Evolutionary conservation across 345 rosid genomes (phyloP).

Genomic region (Reutealis trisperma): DNA sequence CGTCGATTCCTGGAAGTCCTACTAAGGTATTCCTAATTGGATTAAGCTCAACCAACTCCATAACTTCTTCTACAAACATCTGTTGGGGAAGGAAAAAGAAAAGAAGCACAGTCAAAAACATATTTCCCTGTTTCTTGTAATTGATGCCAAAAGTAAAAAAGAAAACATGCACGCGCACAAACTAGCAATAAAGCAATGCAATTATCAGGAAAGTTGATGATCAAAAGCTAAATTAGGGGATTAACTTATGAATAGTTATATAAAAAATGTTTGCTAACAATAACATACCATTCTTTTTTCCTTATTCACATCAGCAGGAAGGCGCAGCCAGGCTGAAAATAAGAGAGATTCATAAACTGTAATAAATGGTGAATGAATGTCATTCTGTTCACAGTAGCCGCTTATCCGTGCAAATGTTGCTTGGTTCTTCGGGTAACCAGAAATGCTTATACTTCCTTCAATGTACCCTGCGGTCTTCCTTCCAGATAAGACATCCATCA

Average conservation of each 20-base stretch:
- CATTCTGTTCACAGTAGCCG: conserved; percentile 85
- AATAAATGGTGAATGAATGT: conserved; percentile 18
- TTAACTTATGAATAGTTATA: not conserved
- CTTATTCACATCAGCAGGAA: conserved; percentile 42
- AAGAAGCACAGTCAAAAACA: not conserved
- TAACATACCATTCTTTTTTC: conserved; percentile 43
- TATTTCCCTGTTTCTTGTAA: no score
- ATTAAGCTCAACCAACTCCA: no score
- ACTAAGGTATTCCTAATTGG: no score
- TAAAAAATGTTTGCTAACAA: not conserved
- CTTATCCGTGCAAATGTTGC: conserved; percentile 74
- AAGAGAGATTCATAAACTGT: conserved; percentile 72
- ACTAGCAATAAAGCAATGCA: not conserved
- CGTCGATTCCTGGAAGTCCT: no score
- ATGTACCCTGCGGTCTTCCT: conserved; percentile 73
- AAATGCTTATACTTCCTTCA: conserved; percentile 66
- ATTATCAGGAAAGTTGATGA: not conserved
- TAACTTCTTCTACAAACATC: conserved; percentile 33
- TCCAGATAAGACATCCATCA: conserved; percentile 76
- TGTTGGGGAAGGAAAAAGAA: conserved; percentile 2
- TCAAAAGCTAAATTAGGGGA: no score
- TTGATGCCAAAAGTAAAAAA: no score
- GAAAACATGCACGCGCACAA: no score
- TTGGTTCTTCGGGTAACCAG: conserved; percentile 77
- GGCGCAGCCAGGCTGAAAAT: conserved; percentile 83